Conservation (phyloP, 1,139 yeast species). For the Kodamaea sp. region DNA sequence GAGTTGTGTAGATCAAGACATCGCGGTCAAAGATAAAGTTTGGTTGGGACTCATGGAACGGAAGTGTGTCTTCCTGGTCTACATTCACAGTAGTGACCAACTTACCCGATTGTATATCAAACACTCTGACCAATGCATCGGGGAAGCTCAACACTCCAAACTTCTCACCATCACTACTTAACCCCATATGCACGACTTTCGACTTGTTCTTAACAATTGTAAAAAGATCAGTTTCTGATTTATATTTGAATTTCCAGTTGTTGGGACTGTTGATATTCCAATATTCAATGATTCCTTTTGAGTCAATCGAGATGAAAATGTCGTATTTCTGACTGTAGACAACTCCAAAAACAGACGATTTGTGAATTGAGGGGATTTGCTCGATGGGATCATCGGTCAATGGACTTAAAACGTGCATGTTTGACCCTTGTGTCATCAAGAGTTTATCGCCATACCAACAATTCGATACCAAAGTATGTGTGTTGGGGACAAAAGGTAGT, state of each 20-base stretch:
- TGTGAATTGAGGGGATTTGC: slow-evolving; percentile 24
- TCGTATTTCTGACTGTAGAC: slow-evolving; percentile 25
- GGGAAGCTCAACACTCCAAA: slow-evolving; percentile 16
- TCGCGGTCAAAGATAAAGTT: too few species aligned
- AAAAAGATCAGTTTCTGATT: slow-evolving; percentile 42
- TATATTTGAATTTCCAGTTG: slow-evolving; percentile 25
- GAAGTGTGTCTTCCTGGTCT: too few species aligned
- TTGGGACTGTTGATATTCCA: slow-evolving; percentile 27
- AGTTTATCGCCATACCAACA: slow-evolving; percentile 22
- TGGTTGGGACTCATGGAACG: too few species aligned
- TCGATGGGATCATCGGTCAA: slow-evolving; percentile 17
- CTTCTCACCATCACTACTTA: slow-evolving; percentile 24
- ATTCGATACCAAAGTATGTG: slow-evolving; percentile 9
- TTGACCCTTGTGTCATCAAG: slow-evolving; percentile 19
- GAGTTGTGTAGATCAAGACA: slow-evolving; percentile 21
- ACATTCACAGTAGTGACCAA: too few species aligned
- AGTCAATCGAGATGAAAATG: slow-evolving; percentile 38
- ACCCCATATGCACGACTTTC: slow-evolving; percentile 16
- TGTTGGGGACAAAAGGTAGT: slow-evolving; percentile 21
- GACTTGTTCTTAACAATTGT: slow-evolving; percentile 33
- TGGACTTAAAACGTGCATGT: slow-evolving; percentile 22
- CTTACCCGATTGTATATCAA: too few species aligned
- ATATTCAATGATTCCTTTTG: slow-evolving; percentile 41
- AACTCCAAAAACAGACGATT: slow-evolving; percentile 23
- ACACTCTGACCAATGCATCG: too few species aligned